phyloP scores from a whole-genome alignment of 208 protist genomes.

The Leishmania lainsoni region DNA sequence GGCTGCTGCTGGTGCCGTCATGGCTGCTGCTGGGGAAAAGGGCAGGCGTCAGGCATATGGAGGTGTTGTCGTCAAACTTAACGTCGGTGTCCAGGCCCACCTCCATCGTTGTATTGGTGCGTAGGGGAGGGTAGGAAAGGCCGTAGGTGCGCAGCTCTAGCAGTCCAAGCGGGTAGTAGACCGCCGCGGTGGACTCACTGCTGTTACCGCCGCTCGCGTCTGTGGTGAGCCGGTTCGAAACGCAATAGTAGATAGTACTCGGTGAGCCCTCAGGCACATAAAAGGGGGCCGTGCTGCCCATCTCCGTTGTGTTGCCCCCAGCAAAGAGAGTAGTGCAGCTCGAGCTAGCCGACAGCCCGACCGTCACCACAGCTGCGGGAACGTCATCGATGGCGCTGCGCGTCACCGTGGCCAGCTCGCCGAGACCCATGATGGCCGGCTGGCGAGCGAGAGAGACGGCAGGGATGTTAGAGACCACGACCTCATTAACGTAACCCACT shows the following conservation, averaged over 20 bases:
- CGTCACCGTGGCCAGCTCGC: slow-evolving; percentile 40
- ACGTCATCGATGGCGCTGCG: slow-evolving; percentile 26
- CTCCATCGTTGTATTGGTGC: slow-evolving; percentile 24
- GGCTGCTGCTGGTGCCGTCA: neutral
- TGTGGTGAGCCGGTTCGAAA: slow-evolving; percentile 50
- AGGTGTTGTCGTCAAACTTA: slow-evolving; percentile 31
- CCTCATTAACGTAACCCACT: slow-evolving; percentile 36
- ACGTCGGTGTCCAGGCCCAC: slow-evolving; percentile 50
- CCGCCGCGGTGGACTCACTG: slow-evolving; percentile 19
- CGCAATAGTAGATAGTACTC: slow-evolving; percentile 39
- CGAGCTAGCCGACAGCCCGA: slow-evolving; percentile 45
- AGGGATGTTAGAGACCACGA: slow-evolving; percentile 47
- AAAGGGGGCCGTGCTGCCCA: slow-evolving; percentile 36
- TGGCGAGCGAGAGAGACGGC: slow-evolving; percentile 35
- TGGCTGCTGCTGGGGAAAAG: neutral
- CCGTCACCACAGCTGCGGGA: slow-evolving; percentile 37
- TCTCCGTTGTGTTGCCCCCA: slow-evolving; percentile 34
- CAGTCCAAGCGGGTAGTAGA: slow-evolving; percentile 37
- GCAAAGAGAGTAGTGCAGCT: slow-evolving; percentile 37
- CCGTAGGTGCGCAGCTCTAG: slow-evolving; percentile 43
- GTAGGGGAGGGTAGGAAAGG: slow-evolving; percentile 51
- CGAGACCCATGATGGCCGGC: slow-evolving; percentile 49
- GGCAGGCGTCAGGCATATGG: slow-evolving; percentile 37
- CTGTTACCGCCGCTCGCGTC: slow-evolving; percentile 14
- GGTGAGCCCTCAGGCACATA: slow-evolving; percentile 43